Base-by-base conservation (phyloP, 192 early-diverging fungal genomes). In the Dimargaris cristalligena region DNA sequence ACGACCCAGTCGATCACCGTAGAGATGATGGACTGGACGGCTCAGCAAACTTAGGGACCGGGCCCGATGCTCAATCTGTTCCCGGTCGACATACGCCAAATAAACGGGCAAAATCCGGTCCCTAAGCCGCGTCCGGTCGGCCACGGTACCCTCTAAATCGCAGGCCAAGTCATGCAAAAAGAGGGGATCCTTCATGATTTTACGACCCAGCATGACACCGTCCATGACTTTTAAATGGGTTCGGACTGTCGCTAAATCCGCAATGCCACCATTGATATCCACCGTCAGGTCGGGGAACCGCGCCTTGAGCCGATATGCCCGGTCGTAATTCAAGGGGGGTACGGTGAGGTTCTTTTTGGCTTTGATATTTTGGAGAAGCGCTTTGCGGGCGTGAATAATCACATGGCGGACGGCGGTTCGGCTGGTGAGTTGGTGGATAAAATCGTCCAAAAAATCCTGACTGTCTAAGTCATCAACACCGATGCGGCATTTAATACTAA, bases 401-500 rank as follows among this genome's bases (percentile, higher is more conserved):
- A 88, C 60, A 46, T 78, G 78, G 2, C 28, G 25, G 3, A 54
- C 49, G 0, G 35, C 44, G 30, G 38, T 34, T 0, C 49, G 55
- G 35, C 30, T 48, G 2, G 49, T 52, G 22, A 77, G 54, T 2
- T 58, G 29, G 4, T 64, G 34, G 13, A 77, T 61, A 28, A 77
- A 77, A 9, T 44, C 29, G 23, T 52, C 59, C 28, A 88, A 50
- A 44, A 80, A 78, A 52, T 80, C 82, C 34, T 75, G 67, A 9
- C 79, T 77, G 54, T 84, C 85, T 34, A 75, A 62, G 13, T 81
- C 63, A 59, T 88, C 85, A n/a, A 88, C 72, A 6, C 85, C 85
- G n/a, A 80, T 79, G 16, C 85, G 73, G 63, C 83, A 85, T 67
- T 88, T 88, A 49, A 88, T 75, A 38, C 80, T 85, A 34, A 88